Base-by-base conservation (phyloP, 148 eudicot genomes). In the Salicornia ramosissima region DNA sequence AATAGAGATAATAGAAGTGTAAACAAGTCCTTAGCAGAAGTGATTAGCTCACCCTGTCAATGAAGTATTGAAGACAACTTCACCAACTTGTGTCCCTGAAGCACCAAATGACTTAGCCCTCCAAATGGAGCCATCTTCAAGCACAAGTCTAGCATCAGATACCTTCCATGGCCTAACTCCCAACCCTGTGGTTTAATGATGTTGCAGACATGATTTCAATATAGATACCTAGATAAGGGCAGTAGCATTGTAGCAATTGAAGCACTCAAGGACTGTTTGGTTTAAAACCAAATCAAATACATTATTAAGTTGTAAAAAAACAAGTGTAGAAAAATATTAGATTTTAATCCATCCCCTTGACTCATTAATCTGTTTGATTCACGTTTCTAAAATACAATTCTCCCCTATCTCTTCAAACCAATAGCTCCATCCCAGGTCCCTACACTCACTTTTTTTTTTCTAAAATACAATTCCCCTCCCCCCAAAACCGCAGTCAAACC, bases 61-160 rank as follows among this genome's bases (percentile, higher is more conserved):
- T 49, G 97, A 94, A 31, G 99, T 94, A 69, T 94, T 94, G 79
- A 94, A 94, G 62, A 90, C 99, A 69, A 94, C 97, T 86, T 94
- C 99, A 74, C 99, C 99, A 83, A 94, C 92, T 94, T 90, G 97
- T 70, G 99, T 94, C 57, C 97, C 99, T 14, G 91, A 71, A 66
- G 99, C 96, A 75, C 99, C 99, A 82, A 94, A 94, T 45, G 99
- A 90, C 72, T 90, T 94, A 8, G 99, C 99, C 55, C 64, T 83
- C 99, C 99, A 94, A 58, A 90, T 79, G 57, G 97, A 90, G 61
- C 99, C 99, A 81, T 94, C 99, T 73, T 90, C 96, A 47, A 90
- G 97, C 71, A 89, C 97, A 76, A 94, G 89, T 73, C 96, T 79
- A 33, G 97, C 97, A 83, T 94, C 97, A 10, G 97, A 87, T 71